phyloP scores from a whole-genome alignment of 2,329 filamentous ascomycete species.

The Fusarium tuaranense region DNA sequence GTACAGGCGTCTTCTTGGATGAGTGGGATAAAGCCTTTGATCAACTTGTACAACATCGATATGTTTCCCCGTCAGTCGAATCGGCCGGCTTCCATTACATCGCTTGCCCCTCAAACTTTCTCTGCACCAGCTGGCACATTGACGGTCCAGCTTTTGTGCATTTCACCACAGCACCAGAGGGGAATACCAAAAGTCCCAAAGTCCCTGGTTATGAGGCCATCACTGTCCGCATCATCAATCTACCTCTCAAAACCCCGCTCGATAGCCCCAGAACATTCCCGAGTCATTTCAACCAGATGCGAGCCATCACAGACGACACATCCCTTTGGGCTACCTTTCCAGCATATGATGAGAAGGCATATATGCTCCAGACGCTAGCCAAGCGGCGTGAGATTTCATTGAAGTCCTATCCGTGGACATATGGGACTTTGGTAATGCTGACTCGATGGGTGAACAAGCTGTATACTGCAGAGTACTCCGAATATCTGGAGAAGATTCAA shows the following conservation, averaged over 20 bases:
- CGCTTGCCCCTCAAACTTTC: not conserved
- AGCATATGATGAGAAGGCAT: not conserved
- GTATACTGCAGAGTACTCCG: not conserved
- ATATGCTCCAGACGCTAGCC: not conserved
- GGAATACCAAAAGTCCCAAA: not conserved
- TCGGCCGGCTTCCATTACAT: not conserved
- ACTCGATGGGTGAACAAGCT: not conserved
- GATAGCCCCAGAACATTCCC: not conserved
- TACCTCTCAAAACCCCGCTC: not conserved
- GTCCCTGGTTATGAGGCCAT: not conserved
- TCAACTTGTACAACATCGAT: not conserved
- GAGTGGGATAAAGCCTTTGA: not conserved
- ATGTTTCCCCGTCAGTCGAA: not conserved
- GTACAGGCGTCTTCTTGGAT: not conserved
- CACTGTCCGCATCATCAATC: not conserved
- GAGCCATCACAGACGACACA: not conserved
- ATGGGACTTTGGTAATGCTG: not conserved
- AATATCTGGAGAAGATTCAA: not conserved
- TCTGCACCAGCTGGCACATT: not conserved
- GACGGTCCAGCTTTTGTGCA: not conserved
- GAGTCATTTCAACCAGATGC: not conserved
- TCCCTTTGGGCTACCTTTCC: not conserved
- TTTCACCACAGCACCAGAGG: not conserved
- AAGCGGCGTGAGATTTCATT: not conserved
- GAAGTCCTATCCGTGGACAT: not conserved